phyloP scores from a whole-genome alignment of 768 basidiomycete species.

The Lepiota venenata region DNA sequence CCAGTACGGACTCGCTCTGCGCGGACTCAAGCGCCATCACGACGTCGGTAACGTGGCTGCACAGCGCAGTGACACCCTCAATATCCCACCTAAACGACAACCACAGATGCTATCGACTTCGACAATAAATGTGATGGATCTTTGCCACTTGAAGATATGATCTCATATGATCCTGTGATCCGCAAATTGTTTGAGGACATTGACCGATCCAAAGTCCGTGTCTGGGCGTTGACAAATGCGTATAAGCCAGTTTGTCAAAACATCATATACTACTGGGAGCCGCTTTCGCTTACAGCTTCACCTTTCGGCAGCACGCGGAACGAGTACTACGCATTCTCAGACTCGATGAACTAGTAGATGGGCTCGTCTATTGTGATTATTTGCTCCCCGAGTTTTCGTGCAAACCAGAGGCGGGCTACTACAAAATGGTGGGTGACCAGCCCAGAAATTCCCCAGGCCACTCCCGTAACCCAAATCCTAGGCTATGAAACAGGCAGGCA shows the following conservation, averaged over 20 bases:
- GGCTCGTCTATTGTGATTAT: constrained; percentile 80
- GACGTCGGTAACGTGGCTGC: constrained; percentile 54
- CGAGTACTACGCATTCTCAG: constrained; percentile 75
- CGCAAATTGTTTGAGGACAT: constrained; percentile 75
- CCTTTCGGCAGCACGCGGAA: constrained; percentile 62
- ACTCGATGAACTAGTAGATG: constrained; percentile 71
- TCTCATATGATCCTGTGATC: constrained; percentile 57
- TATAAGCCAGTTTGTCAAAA: constrained; percentile 55
- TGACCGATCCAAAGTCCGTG: constrained; percentile 69
- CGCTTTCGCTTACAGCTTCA: neutral
- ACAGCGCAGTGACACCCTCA: neutral
- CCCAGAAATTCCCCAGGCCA: neutral
- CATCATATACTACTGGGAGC: neutral
- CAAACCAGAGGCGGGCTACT: constrained; percentile 79
- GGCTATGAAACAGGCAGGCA: constrained; percentile 62
- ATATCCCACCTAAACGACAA: neutral
- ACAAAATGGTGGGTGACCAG: constrained; percentile 43
- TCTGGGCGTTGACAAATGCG: constrained; percentile 88
- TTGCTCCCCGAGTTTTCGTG: constrained; percentile 61
- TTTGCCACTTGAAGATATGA: constrained; percentile 77
- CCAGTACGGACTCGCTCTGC: constrained; percentile 79
- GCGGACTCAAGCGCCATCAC: constrained; percentile 75
- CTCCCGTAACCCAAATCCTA: constrained; percentile 22
- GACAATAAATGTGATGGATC: constrained; percentile 81
- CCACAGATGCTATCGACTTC: constrained; percentile 76